Evolutionary conservation across 768 basidiomycete species (phyloP), one percentile per base, ranked within the genome.

Genomic region (Ramaria sp.): DNA sequence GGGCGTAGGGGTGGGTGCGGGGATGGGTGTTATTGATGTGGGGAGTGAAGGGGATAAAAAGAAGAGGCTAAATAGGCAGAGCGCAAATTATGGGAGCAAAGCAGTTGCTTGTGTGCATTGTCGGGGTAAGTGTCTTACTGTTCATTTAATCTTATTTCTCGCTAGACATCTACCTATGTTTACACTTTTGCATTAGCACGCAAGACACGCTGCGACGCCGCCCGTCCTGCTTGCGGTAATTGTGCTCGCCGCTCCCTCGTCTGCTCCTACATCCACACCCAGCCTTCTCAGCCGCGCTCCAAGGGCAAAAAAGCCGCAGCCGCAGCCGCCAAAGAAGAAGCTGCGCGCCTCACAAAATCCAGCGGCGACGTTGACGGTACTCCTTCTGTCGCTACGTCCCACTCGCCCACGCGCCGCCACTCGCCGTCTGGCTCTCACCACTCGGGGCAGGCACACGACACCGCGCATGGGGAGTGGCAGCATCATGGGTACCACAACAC

Each of bases 81-180:
- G 73, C 48, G 78, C 79, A 34, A 82, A 74, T 56, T 85, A 85
- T 49, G 88, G 88, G 10, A 85, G 87, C 44, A 90, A 90, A 64
- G 84, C 89, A 12, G 87, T 91, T 22, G 88, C 88, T 15, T 91
- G 88, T 69, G 88, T 90, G 67, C 88, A 88, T 65, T 91, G 88
- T 68, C 78, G 88, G 73, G 86, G 88, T 89, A 62, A 54, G 80
- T 71, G 48, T 37, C 32, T 32, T 8, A 34, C 52, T 37, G 50
- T 22, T 49, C 27, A 16, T 47, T 47, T 34, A 47, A 22, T 55
- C 34, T 22, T 55, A 15, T 51, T 43, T 12, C 37, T 24, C 22
- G 12, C 12, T n/a, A 25, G 36, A 20, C 42, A 25, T 20, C 36
- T 18, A 38, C 8, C 4, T 13, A 30, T 27, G 18, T 24, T 47